phyloP scores from a whole-genome alignment of 768 basidiomycete genomes.

The Boletus fagicola region DNA sequence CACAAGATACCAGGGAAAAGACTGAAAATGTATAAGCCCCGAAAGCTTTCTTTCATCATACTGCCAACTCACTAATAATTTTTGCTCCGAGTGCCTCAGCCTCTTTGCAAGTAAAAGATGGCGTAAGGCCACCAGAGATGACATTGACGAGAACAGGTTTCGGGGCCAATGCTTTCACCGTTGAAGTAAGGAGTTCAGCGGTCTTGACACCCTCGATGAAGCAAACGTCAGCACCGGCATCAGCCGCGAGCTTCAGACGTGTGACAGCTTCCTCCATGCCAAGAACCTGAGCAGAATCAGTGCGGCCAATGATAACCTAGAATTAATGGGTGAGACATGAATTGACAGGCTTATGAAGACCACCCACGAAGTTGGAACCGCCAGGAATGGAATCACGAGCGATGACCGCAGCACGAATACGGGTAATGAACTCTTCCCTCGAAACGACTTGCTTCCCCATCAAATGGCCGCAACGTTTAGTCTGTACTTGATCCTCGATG shows the following conservation, averaged over 20 bases:
- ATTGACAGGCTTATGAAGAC: not conserved
- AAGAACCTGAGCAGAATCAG: constrained; percentile 74
- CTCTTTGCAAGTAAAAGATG: constrained; percentile 66
- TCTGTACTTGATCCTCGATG: constrained; percentile 82
- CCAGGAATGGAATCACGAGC: constrained; percentile 76
- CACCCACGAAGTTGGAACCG: constrained; percentile 65
- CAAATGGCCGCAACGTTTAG: constrained; percentile 75
- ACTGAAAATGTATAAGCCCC: constrained; percentile 38
- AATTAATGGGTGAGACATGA: not conserved
- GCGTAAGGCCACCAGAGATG: constrained; percentile 75
- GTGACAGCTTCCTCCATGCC: constrained; percentile 75
- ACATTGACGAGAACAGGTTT: constrained; percentile 81
- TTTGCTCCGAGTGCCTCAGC: constrained; percentile 72
- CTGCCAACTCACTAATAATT: constrained; percentile 62
- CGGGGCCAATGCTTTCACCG: constrained; percentile 66
- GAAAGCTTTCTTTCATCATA: not conserved
- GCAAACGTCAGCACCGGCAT: constrained; percentile 75
- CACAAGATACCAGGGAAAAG: constrained; percentile 74
- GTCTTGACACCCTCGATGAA: constrained; percentile 80
- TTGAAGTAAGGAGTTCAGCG: constrained; percentile 58
- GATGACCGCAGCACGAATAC: constrained; percentile 74
- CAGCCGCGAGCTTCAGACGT: constrained; percentile 67
- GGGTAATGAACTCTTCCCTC: constrained; percentile 69
- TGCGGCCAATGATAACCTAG: constrained; percentile 71
- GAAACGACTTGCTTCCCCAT: constrained; percentile 82